phyloP scores from a whole-genome alignment of 768 basidiomycete genomes.

The Leccinum incarnatum region DNA sequence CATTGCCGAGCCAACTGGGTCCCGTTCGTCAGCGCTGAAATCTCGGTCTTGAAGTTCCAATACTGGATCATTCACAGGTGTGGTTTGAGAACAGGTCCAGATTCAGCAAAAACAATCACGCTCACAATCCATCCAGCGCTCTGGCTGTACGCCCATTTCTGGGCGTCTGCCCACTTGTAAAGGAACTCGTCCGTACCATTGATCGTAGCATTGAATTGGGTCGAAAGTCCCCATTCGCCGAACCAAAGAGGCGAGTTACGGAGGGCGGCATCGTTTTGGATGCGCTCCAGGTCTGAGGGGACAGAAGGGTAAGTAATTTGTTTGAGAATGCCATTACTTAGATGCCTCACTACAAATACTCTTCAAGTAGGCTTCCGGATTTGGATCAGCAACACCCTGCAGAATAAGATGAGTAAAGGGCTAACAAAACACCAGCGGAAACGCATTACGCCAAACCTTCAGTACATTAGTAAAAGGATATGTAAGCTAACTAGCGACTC shows the following conservation, averaged over 20 bases:
- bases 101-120: constrained; percentile 1
- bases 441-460: constrained; percentile 55
- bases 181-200: constrained; percentile 59
- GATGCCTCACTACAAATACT: constrained; percentile 63
- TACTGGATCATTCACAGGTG: not conserved
- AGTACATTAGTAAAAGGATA: constrained; percentile 5
- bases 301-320: not conserved
- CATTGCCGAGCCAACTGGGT: not conserved
- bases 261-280: constrained; percentile 45
- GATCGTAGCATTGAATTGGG: constrained; percentile 63
- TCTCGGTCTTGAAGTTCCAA: not conserved
- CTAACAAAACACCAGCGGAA: not conserved
- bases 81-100: not conserved
- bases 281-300: constrained; percentile 53
- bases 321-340: not conserved
- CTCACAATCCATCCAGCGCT: constrained; percentile 67
- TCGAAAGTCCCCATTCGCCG: constrained; percentile 62
- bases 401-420: constrained; percentile 2
- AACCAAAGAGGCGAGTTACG: constrained; percentile 51
- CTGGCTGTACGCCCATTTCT: constrained; percentile 62
- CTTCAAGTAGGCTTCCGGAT: constrained; percentile 59
- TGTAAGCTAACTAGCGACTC: constrained; percentile 22
- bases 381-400: constrained; percentile 69
- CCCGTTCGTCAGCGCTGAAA: not conserved
- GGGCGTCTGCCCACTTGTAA: constrained; percentile 69